Evolutionary conservation across 208 protist genomes (phyloP).

Genomic region (Acanthamoeba healyi): DNA sequence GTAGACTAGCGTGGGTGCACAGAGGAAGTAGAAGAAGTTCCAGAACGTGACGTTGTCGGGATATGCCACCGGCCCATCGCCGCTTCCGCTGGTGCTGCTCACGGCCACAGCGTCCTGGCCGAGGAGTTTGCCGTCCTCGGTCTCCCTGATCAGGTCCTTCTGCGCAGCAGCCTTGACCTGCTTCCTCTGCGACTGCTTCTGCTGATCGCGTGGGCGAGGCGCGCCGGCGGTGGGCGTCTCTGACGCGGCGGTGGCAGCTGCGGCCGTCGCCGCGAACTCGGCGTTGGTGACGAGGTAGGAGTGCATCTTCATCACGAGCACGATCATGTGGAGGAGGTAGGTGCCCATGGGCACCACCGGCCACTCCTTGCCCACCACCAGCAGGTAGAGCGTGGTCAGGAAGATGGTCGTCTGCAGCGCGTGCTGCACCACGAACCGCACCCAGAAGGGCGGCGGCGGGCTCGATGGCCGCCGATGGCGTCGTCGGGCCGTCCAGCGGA

Average conservation of each 20-base stretch:
- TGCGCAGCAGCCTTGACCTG: too few species aligned
- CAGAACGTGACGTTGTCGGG: conserved; percentile 83
- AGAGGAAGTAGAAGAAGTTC: conserved; percentile 87
- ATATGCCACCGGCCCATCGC: conserved; percentile 60
- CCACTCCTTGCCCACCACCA: conserved; percentile 51
- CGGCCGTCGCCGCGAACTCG: conserved; percentile 22
- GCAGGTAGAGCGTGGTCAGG: conserved; percentile 43
- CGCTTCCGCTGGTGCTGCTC: background rate
- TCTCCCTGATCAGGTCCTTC: too few species aligned
- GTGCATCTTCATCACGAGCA: conserved; percentile 76
- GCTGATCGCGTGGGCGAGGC: too few species aligned
- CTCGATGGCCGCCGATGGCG: background rate
- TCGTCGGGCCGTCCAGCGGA: background rate
- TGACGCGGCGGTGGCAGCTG: too few species aligned
- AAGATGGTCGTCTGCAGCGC: conserved; percentile 64
- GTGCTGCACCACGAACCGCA: conserved; percentile 38
- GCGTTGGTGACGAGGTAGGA: conserved; percentile 73
- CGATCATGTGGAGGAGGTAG: conserved; percentile 68
- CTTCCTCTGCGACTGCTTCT: too few species aligned
- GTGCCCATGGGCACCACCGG: conserved; percentile 62
- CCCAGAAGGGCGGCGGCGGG: background rate
- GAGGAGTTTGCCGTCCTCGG: too few species aligned
- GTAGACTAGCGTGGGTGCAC: conserved; percentile 89
- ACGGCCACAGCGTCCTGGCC: too few species aligned
- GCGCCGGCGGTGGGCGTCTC: too few species aligned